A percentile compares a stretch with the other conserved stretches of the same genome.
Evolutionary conservation across 208 protist species (phyloP).

Genomic region (Crithidia brevicula): DNA sequence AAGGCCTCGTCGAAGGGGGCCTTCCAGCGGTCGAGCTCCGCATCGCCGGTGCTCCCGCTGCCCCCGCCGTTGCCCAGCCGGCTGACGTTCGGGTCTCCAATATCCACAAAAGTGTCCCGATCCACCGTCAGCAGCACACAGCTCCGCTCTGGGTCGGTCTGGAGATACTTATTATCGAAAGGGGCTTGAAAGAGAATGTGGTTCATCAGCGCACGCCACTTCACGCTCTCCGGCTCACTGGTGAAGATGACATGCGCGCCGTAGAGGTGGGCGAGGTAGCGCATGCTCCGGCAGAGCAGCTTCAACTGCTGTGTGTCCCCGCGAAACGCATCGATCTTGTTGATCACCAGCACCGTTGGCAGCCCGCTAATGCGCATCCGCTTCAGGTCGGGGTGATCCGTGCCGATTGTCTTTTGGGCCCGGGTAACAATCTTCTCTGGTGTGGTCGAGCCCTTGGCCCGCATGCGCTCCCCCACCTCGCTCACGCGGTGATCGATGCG

Average conservation of each 20-base stretch:
- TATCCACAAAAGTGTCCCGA: constrained; percentile 82
- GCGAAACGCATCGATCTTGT: constrained; percentile 82
- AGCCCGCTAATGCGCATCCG: constrained; percentile 82
- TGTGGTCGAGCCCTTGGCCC: constrained; percentile 72
- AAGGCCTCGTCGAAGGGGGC: constrained; percentile 76
- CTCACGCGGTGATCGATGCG: constrained; percentile 70
- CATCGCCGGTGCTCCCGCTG: constrained; percentile 60
- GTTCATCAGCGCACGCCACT: constrained; percentile 69
- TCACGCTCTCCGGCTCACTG: constrained; percentile 58
- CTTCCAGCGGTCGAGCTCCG: constrained; percentile 85
- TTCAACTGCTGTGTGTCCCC: constrained; percentile 65
- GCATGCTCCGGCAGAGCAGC: constrained; percentile 64
- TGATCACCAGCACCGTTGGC: constrained; percentile 85
- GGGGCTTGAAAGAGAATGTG: constrained; percentile 82
- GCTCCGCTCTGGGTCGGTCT: constrained; percentile 68
- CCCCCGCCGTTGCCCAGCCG: constrained; percentile 29
- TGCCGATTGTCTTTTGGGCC: constrained; percentile 64
- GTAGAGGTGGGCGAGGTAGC: constrained; percentile 85
- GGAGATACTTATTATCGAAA: constrained; percentile 73
- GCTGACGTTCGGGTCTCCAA: constrained; percentile 65
- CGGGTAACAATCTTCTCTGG: constrained; percentile 79
- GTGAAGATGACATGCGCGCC: constrained; percentile 81
- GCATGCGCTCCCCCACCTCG: constrained; percentile 80
- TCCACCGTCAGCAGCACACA: constrained; percentile 74
- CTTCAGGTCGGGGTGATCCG: constrained; percentile 73